These are phyloP conservation scores for Zizania latifolia DNA, from an alignment of 176 grass and related monocot genomes.

Conservation along the genomic window DNA sequence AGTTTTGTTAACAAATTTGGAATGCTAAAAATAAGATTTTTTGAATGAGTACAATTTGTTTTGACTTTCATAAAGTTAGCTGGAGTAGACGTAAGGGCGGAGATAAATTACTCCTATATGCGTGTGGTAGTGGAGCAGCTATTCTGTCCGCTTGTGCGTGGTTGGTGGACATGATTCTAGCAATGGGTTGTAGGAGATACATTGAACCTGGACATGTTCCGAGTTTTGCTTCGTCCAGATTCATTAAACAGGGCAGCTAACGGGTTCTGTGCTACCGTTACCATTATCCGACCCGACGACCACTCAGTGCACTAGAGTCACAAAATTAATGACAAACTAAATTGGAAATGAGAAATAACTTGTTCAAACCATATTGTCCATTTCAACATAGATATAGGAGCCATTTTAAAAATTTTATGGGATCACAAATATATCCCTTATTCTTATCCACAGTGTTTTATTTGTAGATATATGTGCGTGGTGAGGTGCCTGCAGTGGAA, in stretches of 20 bases:
- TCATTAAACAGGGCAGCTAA: background rate
- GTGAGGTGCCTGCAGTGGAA: too few species aligned
- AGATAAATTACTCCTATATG: background rate
- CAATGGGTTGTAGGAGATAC: background rate
- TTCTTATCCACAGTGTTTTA: too few species aligned
- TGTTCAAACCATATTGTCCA: background rate
- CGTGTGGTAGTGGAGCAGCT: background rate
- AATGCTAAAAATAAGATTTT: too few species aligned
- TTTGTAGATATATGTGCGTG: too few species aligned
- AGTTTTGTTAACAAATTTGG: too few species aligned
- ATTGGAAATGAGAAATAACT: background rate
- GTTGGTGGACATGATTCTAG: constrained; percentile 36
- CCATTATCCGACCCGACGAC: background rate
- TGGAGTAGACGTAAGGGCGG: too few species aligned
- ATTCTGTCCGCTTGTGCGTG: constrained; percentile 8
- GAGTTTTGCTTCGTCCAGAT: background rate
- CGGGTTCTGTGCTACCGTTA: background rate
- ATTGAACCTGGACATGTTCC: constrained; percentile 29
- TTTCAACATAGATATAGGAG: too few species aligned
- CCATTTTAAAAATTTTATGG: too few species aligned
- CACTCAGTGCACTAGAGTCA: background rate
- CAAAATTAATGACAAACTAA: background rate
- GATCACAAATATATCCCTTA: too few species aligned
- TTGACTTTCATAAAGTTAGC: too few species aligned
- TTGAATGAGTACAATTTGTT: too few species aligned